These are phyloP conservation scores for Blumeriella jaapii DNA, from an alignment of 2,329 filamentous ascomycete genomes.

Conservation along the genomic window DNA sequence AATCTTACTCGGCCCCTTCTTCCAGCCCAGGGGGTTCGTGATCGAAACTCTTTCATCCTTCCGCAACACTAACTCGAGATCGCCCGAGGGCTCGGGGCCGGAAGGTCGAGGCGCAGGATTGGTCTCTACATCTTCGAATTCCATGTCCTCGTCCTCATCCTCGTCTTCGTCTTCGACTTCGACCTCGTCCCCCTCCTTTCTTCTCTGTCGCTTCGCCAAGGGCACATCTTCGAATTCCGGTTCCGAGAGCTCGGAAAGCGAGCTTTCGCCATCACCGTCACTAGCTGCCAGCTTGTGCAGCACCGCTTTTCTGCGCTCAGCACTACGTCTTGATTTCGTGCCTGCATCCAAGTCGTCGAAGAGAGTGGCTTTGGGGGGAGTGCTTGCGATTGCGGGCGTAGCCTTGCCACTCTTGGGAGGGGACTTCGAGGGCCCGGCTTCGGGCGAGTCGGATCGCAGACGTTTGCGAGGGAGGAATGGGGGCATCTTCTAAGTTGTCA, in stretches of 20 bases:
- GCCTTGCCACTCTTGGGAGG: conserved; percentile 19
- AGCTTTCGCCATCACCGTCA: conserved; percentile 31
- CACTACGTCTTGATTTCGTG: conserved; percentile 27
- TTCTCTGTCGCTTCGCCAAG: conserved; percentile 32
- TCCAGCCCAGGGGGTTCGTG: conserved; percentile 49
- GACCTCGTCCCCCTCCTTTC: conserved; percentile 27
- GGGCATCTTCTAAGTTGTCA: conserved; percentile 50
- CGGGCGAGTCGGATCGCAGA: conserved; percentile 37
- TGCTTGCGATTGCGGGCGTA: conserved; percentile 18
- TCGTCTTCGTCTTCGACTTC: too few relatives aligned
- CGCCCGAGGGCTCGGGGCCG: conserved; percentile 43
- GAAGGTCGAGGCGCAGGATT: conserved; percentile 23
- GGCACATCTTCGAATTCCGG: conserved; percentile 44
- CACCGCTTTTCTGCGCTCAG: conserved; percentile 32
- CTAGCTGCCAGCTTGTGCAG: conserved; percentile 34
- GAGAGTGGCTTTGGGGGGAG: conserved; percentile 42
- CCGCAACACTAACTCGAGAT: conserved; percentile 62
- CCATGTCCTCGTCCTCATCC: conserved; percentile 45
- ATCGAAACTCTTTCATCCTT: conserved; percentile 48
- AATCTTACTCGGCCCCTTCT: conserved; percentile 77
- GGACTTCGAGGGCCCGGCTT: conserved; percentile 18
- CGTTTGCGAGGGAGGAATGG: conserved; percentile 58
- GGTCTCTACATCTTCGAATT: conserved; percentile 49
- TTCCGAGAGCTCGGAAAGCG: conserved; percentile 30
- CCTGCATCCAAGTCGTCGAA: conserved; percentile 49